phyloP scores from a whole-genome alignment of 179 eudicot species.

The Beta macrorhiza region DNA sequence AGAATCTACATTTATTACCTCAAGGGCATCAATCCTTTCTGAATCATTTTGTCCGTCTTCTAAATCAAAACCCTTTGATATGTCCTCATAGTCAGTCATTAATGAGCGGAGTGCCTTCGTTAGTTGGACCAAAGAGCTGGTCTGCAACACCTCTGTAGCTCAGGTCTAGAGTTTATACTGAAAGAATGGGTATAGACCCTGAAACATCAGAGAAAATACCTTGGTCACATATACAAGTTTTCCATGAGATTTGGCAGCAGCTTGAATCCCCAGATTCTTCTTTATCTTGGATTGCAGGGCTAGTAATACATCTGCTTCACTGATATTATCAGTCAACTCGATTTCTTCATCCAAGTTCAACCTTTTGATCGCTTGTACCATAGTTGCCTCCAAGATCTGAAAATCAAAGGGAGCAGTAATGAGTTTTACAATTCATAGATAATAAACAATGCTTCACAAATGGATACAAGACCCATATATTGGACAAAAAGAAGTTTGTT shows the following conservation, averaged over 20 bases:
- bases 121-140: constrained; percentile 68
- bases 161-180: not conserved
- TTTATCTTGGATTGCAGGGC: constrained; percentile 86
- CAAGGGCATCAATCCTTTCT: constrained; percentile 83
- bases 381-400: constrained; percentile 77
- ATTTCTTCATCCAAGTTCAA: constrained; percentile 57
- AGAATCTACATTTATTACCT: constrained; percentile 45
- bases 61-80: constrained; percentile 41
- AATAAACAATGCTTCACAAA: not conserved
- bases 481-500: too few species aligned
- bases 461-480: too few species aligned
- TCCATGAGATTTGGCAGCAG: constrained; percentile 74
- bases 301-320: constrained; percentile 84
- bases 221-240: constrained; percentile 76
- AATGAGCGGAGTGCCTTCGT: constrained; percentile 67
- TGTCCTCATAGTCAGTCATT: constrained; percentile 55
- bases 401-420: not conserved
- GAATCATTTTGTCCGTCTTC: constrained; percentile 52
- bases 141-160: constrained; percentile 41
- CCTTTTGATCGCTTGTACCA: constrained; percentile 72
- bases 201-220: constrained; percentile 36
- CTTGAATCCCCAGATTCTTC: constrained; percentile 79
- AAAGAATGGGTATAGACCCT: not conserved
- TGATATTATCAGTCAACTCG: constrained; percentile 77
- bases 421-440: constrained; percentile 24